Evolutionary conservation across 2,329 filamentous ascomycete genomes (phyloP).

Genomic region (Colletotrichum sp.): DNA sequence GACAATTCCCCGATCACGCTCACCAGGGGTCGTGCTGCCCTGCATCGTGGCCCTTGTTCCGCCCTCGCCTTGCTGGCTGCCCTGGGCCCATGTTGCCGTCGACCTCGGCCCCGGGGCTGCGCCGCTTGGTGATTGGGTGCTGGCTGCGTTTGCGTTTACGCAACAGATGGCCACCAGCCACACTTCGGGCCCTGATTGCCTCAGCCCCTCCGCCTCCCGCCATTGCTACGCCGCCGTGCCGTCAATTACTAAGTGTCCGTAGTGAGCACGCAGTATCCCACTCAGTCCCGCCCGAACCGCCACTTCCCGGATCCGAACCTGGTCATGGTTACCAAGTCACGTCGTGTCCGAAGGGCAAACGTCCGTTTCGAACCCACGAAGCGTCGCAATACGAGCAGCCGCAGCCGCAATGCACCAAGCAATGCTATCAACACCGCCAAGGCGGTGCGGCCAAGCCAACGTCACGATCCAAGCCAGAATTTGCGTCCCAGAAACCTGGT

Average conservation of each 20-base stretch:
- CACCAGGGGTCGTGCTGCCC: slow-evolving; percentile 3
- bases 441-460: background rate
- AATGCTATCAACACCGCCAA: background rate
- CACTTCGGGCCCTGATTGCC: background rate
- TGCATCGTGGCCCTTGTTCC: slow-evolving; percentile 6
- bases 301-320: slow-evolving; percentile 16
- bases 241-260: background rate
- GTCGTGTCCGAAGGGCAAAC: background rate
- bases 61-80: background rate
- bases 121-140: background rate
- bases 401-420: background rate
- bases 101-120: background rate
- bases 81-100: background rate
- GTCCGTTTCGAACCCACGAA: background rate
- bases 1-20: slow-evolving; percentile 15
- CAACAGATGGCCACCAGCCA: slow-evolving; percentile 3
- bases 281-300: background rate
- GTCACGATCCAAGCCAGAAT: background rate
- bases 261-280: background rate
- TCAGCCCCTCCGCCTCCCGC: background rate
- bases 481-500: background rate
- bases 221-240: background rate
- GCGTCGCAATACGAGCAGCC: background rate
- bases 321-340: background rate
- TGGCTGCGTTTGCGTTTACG: background rate